Base-by-base conservation (phyloP, 2,329 filamentous ascomycete species). In the Aspergillus fijiensis region DNA sequence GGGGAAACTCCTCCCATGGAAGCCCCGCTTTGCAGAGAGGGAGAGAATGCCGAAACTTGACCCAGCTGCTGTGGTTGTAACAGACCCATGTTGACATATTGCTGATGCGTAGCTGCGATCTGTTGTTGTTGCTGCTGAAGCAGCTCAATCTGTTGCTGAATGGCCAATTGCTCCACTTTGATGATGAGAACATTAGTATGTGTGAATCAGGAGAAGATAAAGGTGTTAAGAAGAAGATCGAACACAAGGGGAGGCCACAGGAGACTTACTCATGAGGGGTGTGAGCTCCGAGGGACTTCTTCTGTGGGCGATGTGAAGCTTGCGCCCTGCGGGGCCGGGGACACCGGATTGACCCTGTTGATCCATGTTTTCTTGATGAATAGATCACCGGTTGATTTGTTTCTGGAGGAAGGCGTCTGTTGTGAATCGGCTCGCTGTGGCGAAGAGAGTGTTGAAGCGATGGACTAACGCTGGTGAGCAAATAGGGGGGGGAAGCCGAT, bases 61-160 rank as follows among this genome's bases (percentile, higher is more conserved):
- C 86, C 87, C 61, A 97, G 82, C 80, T 97, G 94, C 71, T 90
- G 89, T 56, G 91, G 89, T 68, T 90, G 89, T 71, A 98, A 88
- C 85, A 98, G 92, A 76, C 92, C 92, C 90, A 97, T 93, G 77
- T 95, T 96, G 72, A 96, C 89, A 82, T 96, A 97, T 80, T 98
- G 94, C 80, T 97, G 93, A 74, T 97, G 92, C 65, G 92, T 95
- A 70, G 92, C 92, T 79, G 96, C 91, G 74, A 98, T 96, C 76
- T 97, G 93, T 78, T 98, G 93, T 77, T 98, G 95, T 77, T 98
- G 95, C 77, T 96, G 92, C 81, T 98, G 94, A 73, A 98, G 85
- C 74, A 96, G 85, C 80, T 98, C 94, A 74, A 98, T 97, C 80
- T 98, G 94, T 82, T 97, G 94, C 81, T 96, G 93, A 76, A 98